Percentiles rank a stretch among this genome's conserved stretches.
Evolutionary conservation across 164 flowering plant species (phyloP).

Genomic region (Euptelea pleiosperma): DNA sequence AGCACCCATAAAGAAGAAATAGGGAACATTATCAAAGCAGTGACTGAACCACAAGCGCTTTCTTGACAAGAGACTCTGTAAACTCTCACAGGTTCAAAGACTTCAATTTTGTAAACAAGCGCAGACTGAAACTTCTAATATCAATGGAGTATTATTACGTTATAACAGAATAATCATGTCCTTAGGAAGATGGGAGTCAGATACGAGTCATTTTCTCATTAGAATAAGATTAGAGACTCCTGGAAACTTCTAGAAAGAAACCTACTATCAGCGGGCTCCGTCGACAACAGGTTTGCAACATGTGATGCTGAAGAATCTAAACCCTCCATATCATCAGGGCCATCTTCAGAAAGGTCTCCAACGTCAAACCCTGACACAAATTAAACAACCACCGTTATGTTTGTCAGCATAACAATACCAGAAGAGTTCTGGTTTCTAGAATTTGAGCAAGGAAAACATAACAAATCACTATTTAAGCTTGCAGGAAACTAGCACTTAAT

Average conservation of each 20-base stretch:
- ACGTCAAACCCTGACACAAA: slow-evolving; percentile 78
- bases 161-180: not conserved
- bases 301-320: slow-evolving; percentile 97
- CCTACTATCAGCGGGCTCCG: slow-evolving; percentile 91
- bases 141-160: not conserved
- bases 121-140: too few species aligned
- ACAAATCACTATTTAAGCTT: not conserved
- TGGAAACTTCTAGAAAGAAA: slow-evolving; percentile 6
- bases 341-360: slow-evolving; percentile 85
- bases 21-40: too few species aligned
- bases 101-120: too few species aligned
- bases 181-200: not conserved
- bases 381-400: slow-evolving; percentile 11
- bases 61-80: too few species aligned
- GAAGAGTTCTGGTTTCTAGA: not conserved
- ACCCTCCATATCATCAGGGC: slow-evolving; percentile 85
- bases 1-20: too few species aligned
- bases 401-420: not conserved
- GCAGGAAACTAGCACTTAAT: not conserved
- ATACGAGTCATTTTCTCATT: not conserved
- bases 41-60: too few species aligned
- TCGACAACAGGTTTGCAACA: slow-evolving; percentile 83
- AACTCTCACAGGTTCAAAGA: too few species aligned
- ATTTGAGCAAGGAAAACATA: not conserved
- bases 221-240: not conserved